Conservation (phyloP, 305 asterid genomes). For the Nicotiana rustica region DNA sequence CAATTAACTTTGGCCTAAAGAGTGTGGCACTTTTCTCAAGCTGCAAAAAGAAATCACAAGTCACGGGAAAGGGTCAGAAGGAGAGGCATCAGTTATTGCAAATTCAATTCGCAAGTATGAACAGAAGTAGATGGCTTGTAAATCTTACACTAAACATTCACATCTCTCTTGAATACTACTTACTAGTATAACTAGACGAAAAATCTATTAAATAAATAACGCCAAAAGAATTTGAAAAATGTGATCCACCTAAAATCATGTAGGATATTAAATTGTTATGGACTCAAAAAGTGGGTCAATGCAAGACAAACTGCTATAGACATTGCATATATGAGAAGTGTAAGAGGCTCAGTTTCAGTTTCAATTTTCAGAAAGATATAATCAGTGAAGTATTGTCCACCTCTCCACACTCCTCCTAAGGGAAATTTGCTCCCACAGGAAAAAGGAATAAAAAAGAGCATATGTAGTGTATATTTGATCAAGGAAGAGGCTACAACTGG, state of each 20-base stretch:
- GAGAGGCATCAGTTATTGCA: neutral
- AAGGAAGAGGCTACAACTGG: neutral
- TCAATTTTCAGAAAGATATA: neutral
- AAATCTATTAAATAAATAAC: neutral
- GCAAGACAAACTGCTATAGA: neutral
- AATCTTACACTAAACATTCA: neutral
- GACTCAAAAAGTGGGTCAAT: neutral
- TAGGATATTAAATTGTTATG: neutral
- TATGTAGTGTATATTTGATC: too few relatives aligned
- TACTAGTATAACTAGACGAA: neutral
- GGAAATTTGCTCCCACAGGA: neutral
- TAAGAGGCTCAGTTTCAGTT: neutral
- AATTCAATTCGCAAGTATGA: neutral
- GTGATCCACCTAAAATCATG: neutral
- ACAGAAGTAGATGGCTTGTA: neutral
- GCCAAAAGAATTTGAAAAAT: neutral
- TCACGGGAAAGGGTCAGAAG: neutral
- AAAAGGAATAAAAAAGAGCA: too few relatives aligned
- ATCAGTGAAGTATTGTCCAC: neutral
- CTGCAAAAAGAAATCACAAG: slow-evolving; percentile 48
- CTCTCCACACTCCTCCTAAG: neutral
- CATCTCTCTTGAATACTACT: neutral
- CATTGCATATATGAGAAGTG: neutral
- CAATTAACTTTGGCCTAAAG: slow-evolving; percentile 87
- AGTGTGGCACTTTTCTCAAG: slow-evolving; percentile 87